These are phyloP conservation scores for Pleomassaria siparia DNA, from an alignment of 2,329 filamentous ascomycete genomes.

Conservation along the genomic window DNA sequence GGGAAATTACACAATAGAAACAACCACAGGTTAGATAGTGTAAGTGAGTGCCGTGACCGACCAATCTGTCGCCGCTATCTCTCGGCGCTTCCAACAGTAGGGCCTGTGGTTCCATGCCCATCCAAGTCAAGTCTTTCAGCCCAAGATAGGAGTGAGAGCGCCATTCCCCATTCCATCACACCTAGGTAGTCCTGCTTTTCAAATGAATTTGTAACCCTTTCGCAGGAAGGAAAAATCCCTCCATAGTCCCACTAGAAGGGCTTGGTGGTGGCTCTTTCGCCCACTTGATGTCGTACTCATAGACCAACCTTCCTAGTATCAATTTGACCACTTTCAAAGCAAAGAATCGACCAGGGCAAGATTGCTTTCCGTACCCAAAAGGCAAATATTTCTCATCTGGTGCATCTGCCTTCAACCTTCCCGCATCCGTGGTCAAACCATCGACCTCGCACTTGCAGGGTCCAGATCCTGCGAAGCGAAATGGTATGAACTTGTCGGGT, in stretches of 20 bases:
- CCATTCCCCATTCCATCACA: too few species aligned
- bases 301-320: slow-evolving; percentile 6
- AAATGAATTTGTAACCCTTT: slow-evolving; percentile 1
- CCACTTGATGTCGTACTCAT: slow-evolving; percentile 8
- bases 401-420: slow-evolving; percentile 7
- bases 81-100: too few species aligned
- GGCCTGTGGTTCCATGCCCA: too few species aligned
- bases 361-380: slow-evolving; percentile 10
- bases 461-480: slow-evolving; percentile 6
- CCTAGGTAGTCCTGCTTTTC: neutral
- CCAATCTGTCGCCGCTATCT: too few species aligned
- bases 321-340: slow-evolving; percentile 9
- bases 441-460: slow-evolving; percentile 2
- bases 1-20: too few species aligned
- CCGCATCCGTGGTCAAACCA: neutral
- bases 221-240: slow-evolving; percentile 7
- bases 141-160: too few species aligned
- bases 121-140: too few species aligned
- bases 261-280: slow-evolving; percentile 1
- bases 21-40: too few species aligned
- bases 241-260: slow-evolving; percentile 7
- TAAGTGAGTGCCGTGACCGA: too few species aligned
- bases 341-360: slow-evolving; percentile 7
- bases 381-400: slow-evolving; percentile 6
- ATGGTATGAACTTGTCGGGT: slow-evolving; percentile 4